Evolutionary conservation across 2,329 filamentous ascomycete species (phyloP).

Genomic region (Tolypocladium ophioglossoides): DNA sequence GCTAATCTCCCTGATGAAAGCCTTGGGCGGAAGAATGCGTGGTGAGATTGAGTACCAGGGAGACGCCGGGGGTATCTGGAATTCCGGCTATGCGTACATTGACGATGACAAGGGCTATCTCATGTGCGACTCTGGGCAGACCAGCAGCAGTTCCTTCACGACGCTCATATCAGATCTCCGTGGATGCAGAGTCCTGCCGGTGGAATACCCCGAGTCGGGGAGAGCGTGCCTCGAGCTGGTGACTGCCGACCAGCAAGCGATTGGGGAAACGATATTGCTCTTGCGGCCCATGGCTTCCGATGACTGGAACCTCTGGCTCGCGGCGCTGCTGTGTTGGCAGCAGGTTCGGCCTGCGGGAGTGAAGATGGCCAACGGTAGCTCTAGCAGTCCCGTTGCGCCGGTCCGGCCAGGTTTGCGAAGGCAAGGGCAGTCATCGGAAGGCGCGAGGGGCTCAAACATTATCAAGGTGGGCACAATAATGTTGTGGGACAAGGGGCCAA

Average conservation of each 20-base stretch:
- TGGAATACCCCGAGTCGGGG: constrained; percentile 33
- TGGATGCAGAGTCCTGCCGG: constrained; percentile 57
- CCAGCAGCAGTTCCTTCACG: constrained; percentile 44
- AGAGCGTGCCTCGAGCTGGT: constrained; percentile 43
- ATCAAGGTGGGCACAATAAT: constrained; percentile 93
- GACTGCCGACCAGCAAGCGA: constrained; percentile 43
- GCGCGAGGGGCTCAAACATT: constrained; percentile 46
- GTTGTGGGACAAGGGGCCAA: constrained; percentile 73
- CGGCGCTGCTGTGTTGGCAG: constrained; percentile 73
- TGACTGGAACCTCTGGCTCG: constrained; percentile 71
- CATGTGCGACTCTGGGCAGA: constrained; percentile 61
- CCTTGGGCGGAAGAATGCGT: constrained; percentile 67
- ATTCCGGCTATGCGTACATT: constrained; percentile 63
- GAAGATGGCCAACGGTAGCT: constrained; percentile 37
- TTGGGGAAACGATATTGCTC: constrained; percentile 30
- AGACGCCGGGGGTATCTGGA: constrained; percentile 53
- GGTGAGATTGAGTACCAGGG: constrained; percentile 65
- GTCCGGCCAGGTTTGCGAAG: constrained; percentile 32
- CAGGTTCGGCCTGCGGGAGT: constrained; percentile 53
- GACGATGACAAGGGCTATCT: constrained; percentile 65
- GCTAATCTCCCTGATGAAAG: constrained; percentile 66
- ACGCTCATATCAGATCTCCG: constrained; percentile 63
- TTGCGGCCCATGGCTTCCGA: constrained; percentile 53
- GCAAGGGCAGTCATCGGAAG: constrained; percentile 23
- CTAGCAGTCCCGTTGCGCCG: constrained; percentile 19